Conservation (phyloP, 2,329 filamentous ascomycete species). For the Calonectria fujianensis region DNA sequence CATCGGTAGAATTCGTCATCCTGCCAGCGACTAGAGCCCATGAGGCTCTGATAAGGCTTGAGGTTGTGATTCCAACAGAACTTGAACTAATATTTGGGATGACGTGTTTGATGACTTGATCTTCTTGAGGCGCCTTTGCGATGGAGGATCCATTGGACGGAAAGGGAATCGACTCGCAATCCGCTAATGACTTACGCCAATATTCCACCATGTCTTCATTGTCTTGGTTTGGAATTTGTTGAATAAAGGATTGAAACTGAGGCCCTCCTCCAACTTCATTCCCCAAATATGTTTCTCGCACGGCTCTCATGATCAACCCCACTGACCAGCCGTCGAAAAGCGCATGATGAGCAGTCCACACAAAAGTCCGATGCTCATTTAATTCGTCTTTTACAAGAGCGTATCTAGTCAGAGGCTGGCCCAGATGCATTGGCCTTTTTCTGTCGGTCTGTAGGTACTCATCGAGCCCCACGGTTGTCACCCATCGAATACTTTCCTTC, state of each 20-base stretch:
- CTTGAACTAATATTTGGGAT: neutral
- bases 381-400: neutral
- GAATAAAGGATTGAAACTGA: conserved; percentile 34
- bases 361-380: conserved; percentile 31
- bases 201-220: neutral
- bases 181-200: conserved; percentile 28
- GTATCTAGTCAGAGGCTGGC: conserved; percentile 32
- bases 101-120: conserved; percentile 20
- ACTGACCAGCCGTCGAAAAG: conserved; percentile 58
- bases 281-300: conserved; percentile 37
- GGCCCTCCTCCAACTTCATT: neutral
- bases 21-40: conserved; percentile 53
- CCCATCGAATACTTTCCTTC: conserved; percentile 28
- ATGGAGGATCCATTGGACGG: conserved; percentile 28
- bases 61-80: conserved; percentile 16
- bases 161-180: conserved; percentile 22
- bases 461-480: neutral
- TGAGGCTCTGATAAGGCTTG: conserved; percentile 51
- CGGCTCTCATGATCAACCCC: conserved; percentile 40
- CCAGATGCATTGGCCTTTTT: conserved; percentile 31
- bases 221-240: neutral
- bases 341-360: conserved; percentile 55
- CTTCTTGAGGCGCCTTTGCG: conserved; percentile 14
- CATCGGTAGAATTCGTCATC: conserved; percentile 45
- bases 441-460: conserved; percentile 34